Base-by-base conservation (phyloP, 2,329 filamentous ascomycete genomes). In the Colletotrichum kahawae region DNA sequence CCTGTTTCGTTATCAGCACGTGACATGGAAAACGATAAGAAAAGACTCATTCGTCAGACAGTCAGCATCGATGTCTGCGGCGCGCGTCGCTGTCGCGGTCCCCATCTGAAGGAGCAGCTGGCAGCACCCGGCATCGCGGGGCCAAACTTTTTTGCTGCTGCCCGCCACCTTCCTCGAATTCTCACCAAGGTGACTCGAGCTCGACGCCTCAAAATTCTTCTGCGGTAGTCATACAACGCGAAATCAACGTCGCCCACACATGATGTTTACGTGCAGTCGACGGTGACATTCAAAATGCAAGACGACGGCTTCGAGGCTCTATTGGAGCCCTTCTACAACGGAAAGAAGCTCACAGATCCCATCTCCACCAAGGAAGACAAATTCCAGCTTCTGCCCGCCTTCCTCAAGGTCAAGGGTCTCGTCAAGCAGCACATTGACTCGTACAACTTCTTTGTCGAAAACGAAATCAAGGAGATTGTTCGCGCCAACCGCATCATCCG, bases 401-500 rank as follows among this genome's bases (percentile, higher is more conserved):
- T 99, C 84, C 88, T 99, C 74, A 98, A 98, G 85, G 96, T 98
- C 80, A 99, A 99, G 85, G 96, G 96, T 72, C 88, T 98, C 72
- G 96, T 98, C 68, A 98, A 98, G 85, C 96, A 98, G 88, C 96
- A 98, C 84, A 96, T 98, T 82, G 97, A 99, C 87, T 98, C 97
- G 29, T 99, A 97, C 89, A 98, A 99, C 86, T 98, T 97, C 86
- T 98, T 99, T 80, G 94, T 98, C 78, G 95, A 99, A 79, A 94
- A 97, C 71, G 96, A 98, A 82, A 93, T 99, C 83, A 98, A 98
- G 86, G 96, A 98, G 80, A 99, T 99, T 79, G 94, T 99, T 78
- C 93, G 95, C 82, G 95, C 96, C 67, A 98, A 98, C 83, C 93
- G 94, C 64, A 93, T 92, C 54, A 94, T 99, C 77, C 92, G 94